Base-by-base conservation (phyloP, 768 basidiomycete genomes). In the Bullera alba region DNA sequence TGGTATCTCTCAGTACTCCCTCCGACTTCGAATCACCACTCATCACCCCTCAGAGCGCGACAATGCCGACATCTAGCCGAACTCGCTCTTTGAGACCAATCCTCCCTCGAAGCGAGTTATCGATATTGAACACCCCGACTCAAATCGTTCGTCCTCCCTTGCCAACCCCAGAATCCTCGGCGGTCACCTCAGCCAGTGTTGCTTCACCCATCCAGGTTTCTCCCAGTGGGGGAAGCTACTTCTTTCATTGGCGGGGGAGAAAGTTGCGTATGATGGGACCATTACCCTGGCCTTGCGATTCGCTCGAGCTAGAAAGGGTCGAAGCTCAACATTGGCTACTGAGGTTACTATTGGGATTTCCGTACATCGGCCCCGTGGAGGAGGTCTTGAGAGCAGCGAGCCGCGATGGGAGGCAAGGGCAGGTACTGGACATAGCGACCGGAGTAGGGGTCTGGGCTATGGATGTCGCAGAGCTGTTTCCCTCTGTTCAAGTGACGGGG, bases 361-460 rank as follows among this genome's bases (percentile, higher is more conserved):
- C 56, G 12, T 58, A 43, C 35, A 23, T 54, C n/a, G 57, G 53
- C 8, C 53, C 53, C 16, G 46, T 58, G 7, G 8, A 5, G 2
- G 53, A 54, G 26, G 36, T 45, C 16, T 32, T 54, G 15, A 42
- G 19, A 19, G 30, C n/a, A 14, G 30, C 16, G n/a, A 17, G 6
- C 21, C 22, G 35, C 14, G 36, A 30, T 17, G 54, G 26, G 16
- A 46, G 29, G 35, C n/a, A n/a, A n/a, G 32, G 32, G 10, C 10
- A n/a, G n/a, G 44, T 58, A 14, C 36, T 63, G 29, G 61, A 63
- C 38, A 41, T 63, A 14, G 57, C 58, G 8, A 59, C 61, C 12
- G 58, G 42, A 14, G 26, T 43, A 25, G 42, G 42, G 23, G 42
- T 43, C 25, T 63, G 61, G 61, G 61, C 61, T 4, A 50, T 56